phyloP scores from a whole-genome alignment of 768 basidiomycete species.

The Mycena chlorophos region DNA sequence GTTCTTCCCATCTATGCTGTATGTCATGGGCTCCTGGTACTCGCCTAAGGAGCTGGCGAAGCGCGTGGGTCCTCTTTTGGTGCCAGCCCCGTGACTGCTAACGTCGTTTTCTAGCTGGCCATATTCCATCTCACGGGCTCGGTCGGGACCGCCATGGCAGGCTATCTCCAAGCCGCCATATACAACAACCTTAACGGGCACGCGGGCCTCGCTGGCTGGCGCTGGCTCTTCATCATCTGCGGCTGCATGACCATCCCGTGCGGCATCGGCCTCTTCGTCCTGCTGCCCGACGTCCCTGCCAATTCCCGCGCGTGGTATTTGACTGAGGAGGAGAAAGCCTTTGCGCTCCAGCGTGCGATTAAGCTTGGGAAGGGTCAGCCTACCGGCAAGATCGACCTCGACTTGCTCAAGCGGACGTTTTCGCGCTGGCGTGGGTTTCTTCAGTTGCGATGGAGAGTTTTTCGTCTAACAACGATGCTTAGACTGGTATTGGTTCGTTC shows the following conservation, averaged over 20 bases:
- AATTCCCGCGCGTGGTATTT: constrained; percentile 29
- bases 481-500: constrained; percentile 29
- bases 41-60: constrained; percentile 28
- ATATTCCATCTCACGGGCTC: constrained; percentile 29
- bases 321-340: constrained; percentile 24
- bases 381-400: constrained; percentile 22
- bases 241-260: constrained; percentile 30
- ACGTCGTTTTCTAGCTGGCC: constrained; percentile 13
- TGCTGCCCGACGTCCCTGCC: constrained; percentile 27
- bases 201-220: constrained; percentile 27
- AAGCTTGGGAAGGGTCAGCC: constrained; percentile 23
- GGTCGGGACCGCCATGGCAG: constrained; percentile 27
- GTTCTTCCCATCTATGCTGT: constrained; percentile 25
- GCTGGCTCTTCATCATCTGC: constrained; percentile 30
- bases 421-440: constrained; percentile 23
- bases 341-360: constrained; percentile 24
- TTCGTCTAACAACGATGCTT: neutral
- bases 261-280: constrained; percentile 22
- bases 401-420: constrained; percentile 24
- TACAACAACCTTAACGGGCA: constrained; percentile 26
- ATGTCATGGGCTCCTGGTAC: constrained; percentile 30
- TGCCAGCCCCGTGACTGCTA: neutral
- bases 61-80: constrained; percentile 9
- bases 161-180: constrained; percentile 28
- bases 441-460: neutral